A percentile compares a stretch with the other conserved stretches of the same genome.
Evolutionary conservation across 2,329 filamentous ascomycete species (phyloP).

Genomic region (Colletotrichum truncatum): DNA sequence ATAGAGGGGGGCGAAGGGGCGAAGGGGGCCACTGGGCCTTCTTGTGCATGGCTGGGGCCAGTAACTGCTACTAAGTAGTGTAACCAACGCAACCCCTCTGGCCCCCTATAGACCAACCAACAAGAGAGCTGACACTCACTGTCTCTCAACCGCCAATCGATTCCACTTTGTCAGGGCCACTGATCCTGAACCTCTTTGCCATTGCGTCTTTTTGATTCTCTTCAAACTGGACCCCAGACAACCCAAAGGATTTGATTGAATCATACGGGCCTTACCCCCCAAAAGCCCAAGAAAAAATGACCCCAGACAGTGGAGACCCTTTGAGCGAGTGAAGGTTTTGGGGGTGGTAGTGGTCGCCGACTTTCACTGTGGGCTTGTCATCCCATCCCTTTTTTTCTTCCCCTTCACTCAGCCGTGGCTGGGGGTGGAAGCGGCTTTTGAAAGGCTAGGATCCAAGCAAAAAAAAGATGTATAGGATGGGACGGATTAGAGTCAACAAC

Average conservation of each 20-base stretch:
- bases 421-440: neutral
- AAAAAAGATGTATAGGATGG: conserved; percentile 3
- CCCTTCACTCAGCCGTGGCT: conserved; percentile 26
- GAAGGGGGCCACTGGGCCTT: neutral
- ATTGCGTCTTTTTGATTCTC: conserved; percentile 2
- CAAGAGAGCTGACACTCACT: neutral
- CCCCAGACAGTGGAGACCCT: too few relatives aligned
- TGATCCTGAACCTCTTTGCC: conserved; percentile 5
- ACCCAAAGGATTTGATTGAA: conserved; percentile 1
- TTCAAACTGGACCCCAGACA: neutral
- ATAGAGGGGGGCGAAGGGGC: too few relatives aligned
- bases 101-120: neutral
- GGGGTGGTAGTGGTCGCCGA: neutral
- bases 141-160: conserved; percentile 5
- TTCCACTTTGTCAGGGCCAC: neutral
- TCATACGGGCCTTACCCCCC: too few relatives aligned
- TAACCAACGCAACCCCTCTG: too few relatives aligned
- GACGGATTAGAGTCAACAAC: conserved; percentile 14
- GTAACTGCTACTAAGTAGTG: conserved; percentile 2
- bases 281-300: too few relatives aligned
- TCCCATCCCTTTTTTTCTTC: too few relatives aligned
- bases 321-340: conserved; percentile 12
- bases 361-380: conserved; percentile 9
- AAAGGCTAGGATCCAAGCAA: neutral
- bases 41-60: neutral